Percentiles rank a stretch among this genome's conserved stretches.
Evolutionary conservation across 805 yeast species (phyloP).

Genomic region (Grigorovia jiainica): DNA sequence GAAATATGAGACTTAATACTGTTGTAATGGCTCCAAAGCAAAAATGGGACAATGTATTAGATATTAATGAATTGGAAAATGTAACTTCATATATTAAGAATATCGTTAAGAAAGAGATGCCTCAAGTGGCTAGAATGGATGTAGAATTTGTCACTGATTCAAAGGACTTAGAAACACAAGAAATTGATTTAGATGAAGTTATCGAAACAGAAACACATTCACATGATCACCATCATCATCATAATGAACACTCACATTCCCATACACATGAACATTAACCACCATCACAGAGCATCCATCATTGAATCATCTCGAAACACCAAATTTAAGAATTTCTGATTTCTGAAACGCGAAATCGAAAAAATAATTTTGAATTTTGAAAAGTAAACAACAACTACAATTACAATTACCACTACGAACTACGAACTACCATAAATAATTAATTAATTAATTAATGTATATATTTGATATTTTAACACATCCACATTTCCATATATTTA

Average conservation of each 20-base stretch:
- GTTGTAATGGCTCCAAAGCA: conserved; percentile 34
- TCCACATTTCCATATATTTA: conserved; percentile 1
- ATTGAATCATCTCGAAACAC: too few species aligned
- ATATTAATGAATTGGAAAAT: conserved; percentile 33
- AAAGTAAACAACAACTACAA: too few species aligned
- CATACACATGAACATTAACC: conserved; percentile 3
- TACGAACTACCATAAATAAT: too few species aligned
- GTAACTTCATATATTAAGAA: conserved; percentile 31
- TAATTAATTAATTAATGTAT: neutral
- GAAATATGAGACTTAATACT: conserved; percentile 36
- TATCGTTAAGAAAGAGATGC: conserved; percentile 31
- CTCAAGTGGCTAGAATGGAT: conserved; percentile 35
- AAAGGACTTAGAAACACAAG: neutral
- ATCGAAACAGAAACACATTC: neutral
- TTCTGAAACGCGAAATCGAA: too few species aligned
- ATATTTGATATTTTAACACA: conserved; percentile 1
- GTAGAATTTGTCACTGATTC: conserved; percentile 33
- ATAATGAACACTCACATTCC: neutral
- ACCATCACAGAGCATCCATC: too few species aligned
- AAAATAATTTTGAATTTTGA: too few species aligned
- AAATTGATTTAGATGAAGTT: neutral
- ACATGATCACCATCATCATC: neutral
- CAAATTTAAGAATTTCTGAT: too few species aligned
- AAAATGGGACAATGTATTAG: conserved; percentile 37
- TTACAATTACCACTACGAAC: too few species aligned